phyloP scores from a whole-genome alignment of 768 basidiomycete species.

The Russula virescens region DNA sequence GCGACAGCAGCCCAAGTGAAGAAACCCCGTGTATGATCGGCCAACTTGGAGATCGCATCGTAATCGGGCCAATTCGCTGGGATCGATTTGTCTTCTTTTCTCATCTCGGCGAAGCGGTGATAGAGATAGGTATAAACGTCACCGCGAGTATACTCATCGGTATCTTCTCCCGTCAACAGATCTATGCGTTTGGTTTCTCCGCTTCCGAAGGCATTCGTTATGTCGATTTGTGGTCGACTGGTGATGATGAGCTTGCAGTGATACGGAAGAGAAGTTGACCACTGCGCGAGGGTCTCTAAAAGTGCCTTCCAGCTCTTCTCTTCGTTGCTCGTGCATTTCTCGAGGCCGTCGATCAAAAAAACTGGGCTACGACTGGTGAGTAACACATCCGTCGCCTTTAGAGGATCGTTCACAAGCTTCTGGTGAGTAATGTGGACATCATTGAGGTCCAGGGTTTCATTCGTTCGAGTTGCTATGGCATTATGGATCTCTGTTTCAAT shows the following conservation, averaged over 20 bases:
- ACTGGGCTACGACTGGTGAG: neutral
- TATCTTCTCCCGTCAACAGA: conserved; percentile 7
- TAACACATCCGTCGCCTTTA: neutral
- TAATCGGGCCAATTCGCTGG: conserved; percentile 9
- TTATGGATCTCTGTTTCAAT: conserved; percentile 5
- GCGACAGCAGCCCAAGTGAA: conserved; percentile 19
- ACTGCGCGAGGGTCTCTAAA: conserved; percentile 4
- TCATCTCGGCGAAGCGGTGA: conserved; percentile 15
- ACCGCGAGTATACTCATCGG: neutral
- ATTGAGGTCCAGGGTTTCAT: neutral
- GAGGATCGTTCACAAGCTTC: conserved; percentile 7
- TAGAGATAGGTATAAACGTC: conserved; percentile 11
- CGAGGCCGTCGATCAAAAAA: conserved; percentile 15
- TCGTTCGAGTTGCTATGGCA: neutral
- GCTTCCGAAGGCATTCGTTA: conserved; percentile 6
- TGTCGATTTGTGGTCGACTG: conserved; percentile 11
- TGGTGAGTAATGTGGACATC: neutral
- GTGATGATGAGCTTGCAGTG: conserved; percentile 21
- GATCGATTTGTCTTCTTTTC: conserved; percentile 5
- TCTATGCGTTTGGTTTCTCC: conserved; percentile 8
- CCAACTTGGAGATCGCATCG: conserved; percentile 6
- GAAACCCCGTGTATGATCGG: neutral
- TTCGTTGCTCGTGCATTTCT: conserved; percentile 11
- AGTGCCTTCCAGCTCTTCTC: neutral
- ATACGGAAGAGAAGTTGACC: conserved; percentile 9